phyloP scores from a whole-genome alignment of 306 rosid genomes.

The Quercus suber region DNA sequence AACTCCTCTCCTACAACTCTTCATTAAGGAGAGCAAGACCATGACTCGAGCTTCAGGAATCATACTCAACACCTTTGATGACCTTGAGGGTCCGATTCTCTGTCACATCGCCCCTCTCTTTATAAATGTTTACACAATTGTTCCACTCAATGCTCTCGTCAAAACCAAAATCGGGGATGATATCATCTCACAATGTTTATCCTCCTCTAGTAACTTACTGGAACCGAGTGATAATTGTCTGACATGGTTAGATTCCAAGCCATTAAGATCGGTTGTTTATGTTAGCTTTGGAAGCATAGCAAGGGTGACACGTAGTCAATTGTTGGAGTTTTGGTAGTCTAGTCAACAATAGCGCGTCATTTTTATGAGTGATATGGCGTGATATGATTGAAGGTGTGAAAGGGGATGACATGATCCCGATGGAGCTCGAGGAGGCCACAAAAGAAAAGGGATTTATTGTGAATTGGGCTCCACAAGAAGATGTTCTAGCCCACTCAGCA shows the following conservation, averaged over 20 bases:
- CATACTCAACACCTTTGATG: no score
- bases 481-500: conserved; percentile 28
- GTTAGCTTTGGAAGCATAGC: conserved; percentile 45
- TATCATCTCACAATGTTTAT: no score
- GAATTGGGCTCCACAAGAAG: conserved; percentile 37
- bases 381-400: neutral
- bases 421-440: conserved; percentile 9
- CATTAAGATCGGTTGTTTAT: conserved; percentile 26
- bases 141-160: no score
- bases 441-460: conserved; percentile 20
- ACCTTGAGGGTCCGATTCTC: neutral
- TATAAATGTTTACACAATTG: no score
- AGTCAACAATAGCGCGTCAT: conserved; percentile 22
- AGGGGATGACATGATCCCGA: neutral
- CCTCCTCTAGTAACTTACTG: no score
- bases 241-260: conserved; percentile 39
- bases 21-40: neutral
- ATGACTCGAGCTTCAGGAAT: no score
- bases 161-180: no score
- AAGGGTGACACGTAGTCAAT: neutral
- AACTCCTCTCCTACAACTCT: neutral
- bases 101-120: neutral
- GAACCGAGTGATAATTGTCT: conserved; percentile 9
- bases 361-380: conserved; percentile 39
- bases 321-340: conserved; percentile 46